These are phyloP conservation scores for Senna siamea DNA, from an alignment of 306 rosid genomes.

Conservation along the genomic window DNA sequence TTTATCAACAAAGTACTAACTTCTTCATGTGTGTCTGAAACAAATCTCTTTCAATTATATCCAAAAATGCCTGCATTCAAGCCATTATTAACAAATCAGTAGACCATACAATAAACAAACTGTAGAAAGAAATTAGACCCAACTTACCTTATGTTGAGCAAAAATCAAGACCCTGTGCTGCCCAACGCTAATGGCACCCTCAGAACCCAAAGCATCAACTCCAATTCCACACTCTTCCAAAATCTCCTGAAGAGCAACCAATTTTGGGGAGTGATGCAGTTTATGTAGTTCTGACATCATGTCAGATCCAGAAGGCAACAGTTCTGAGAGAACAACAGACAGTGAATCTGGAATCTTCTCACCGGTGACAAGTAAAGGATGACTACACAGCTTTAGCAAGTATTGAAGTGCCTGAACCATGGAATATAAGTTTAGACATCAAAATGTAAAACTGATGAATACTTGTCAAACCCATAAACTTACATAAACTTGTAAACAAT, in stretches of 20 bases:
- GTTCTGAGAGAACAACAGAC: slow-evolving; percentile 56
- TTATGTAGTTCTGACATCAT: slow-evolving; percentile 78
- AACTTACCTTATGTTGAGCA: slow-evolving; percentile 86
- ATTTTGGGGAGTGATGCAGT: slow-evolving; percentile 85
- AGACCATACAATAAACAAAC: neutral
- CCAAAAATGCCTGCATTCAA: slow-evolving; percentile 80
- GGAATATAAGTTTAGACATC: slow-evolving; percentile 29
- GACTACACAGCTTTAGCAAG: slow-evolving; percentile 95
- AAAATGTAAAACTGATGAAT: too few species aligned
- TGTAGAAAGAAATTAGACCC: slow-evolving; percentile 29
- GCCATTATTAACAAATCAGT: neutral
- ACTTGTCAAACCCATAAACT: too few species aligned
- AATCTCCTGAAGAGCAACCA: slow-evolving; percentile 95
- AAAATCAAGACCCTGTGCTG: slow-evolving; percentile 98
- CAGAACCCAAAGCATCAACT: slow-evolving; percentile 75
- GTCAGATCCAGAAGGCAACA: slow-evolving; percentile 67
- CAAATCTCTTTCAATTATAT: slow-evolving; percentile 91
- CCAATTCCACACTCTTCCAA: slow-evolving; percentile 99
- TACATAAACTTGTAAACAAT: too few species aligned
- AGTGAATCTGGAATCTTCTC: slow-evolving; percentile 74
- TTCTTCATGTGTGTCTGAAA: slow-evolving; percentile 86
- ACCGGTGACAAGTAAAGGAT: slow-evolving; percentile 87
- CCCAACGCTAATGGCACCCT: slow-evolving; percentile 63
- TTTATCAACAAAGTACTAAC: slow-evolving; percentile 52
- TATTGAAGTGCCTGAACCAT: slow-evolving; percentile 87